Conservation (phyloP, 2,329 filamentous ascomycete species). For the Fusarium acutatum region DNA sequence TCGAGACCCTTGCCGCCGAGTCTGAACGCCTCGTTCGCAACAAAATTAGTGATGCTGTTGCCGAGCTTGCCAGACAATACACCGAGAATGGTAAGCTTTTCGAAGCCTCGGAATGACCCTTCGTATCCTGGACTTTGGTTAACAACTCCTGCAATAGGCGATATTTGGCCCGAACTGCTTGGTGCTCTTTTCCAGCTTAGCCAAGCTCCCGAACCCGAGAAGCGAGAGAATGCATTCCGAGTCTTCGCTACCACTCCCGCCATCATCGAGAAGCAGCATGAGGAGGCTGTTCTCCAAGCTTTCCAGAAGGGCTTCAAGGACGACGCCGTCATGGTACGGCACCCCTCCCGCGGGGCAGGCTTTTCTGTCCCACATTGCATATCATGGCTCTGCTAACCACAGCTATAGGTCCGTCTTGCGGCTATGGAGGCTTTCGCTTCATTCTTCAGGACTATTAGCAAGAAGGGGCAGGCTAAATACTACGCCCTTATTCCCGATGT, state of each 20-base stretch:
- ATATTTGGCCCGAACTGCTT: constrained; percentile 90
- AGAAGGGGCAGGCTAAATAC: constrained; percentile 90
- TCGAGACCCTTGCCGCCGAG: constrained; percentile 80
- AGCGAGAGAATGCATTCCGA: constrained; percentile 91
- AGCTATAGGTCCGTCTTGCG: constrained; percentile 78
- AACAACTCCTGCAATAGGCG: constrained; percentile 60
- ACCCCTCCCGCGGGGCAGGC: neutral
- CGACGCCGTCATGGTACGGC: constrained; percentile 76
- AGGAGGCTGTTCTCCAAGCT: constrained; percentile 85
- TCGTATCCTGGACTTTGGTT: constrained; percentile 3
- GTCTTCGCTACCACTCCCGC: constrained; percentile 95
- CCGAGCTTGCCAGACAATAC: constrained; percentile 94
- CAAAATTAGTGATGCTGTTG: constrained; percentile 97
- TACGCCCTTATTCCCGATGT: constrained; percentile 88
- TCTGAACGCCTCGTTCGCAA: constrained; percentile 79
- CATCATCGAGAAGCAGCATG: constrained; percentile 95
- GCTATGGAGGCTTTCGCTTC: constrained; percentile 97
- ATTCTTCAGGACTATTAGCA: constrained; percentile 90
- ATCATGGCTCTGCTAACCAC: constrained; percentile 24
- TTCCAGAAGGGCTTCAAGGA: constrained; percentile 95
- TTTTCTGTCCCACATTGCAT: constrained; percentile 4
- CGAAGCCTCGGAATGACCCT: neutral
- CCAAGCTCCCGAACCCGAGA: constrained; percentile 81
- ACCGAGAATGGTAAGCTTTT: constrained; percentile 80
- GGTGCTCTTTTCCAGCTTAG: constrained; percentile 88